Conservation (phyloP, 768 basidiomycete genomes). For the Trametes cinnabarina region DNA sequence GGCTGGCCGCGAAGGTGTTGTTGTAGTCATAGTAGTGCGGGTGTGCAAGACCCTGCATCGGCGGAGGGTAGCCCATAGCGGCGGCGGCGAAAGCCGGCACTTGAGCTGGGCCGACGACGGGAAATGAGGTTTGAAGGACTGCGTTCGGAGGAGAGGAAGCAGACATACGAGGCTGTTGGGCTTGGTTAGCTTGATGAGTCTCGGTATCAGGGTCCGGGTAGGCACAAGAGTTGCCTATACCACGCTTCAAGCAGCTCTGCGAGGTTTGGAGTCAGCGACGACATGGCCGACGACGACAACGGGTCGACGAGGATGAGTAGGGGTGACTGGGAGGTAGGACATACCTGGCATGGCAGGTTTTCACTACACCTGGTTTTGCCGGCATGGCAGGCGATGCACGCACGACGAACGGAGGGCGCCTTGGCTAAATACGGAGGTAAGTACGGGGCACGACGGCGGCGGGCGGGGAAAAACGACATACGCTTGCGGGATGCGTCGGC, state of each 20-base stretch:
- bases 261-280: neutral
- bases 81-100: constrained; percentile 38
- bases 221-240: constrained; percentile 64
- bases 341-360: constrained; percentile 76
- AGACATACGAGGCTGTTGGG: constrained; percentile 22
- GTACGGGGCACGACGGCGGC: constrained; percentile 12
- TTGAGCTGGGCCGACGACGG: constrained; percentile 26
- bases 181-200: constrained; percentile 17
- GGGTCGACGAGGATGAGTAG: constrained; percentile 8
- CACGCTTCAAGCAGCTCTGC: constrained; percentile 81
- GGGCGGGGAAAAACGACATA: constrained; percentile 36
- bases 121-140: neutral
- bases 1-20: constrained; percentile 20
- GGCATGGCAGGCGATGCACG: constrained; percentile 77
- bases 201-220: constrained; percentile 73
- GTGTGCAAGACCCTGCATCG: constrained; percentile 44
- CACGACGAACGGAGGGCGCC: constrained; percentile 77
- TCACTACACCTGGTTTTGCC: constrained; percentile 85
- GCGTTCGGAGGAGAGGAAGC: no score
- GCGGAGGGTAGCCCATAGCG: constrained; percentile 40
- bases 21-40: constrained; percentile 80
- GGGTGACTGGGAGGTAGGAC: constrained; percentile 17
- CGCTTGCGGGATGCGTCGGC: constrained; percentile 53
- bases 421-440: constrained; percentile 51
- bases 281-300: neutral